Evolutionary conservation across 1,284 basidiomycete species (phyloP).

Genomic region (Hymenochaete sp.): DNA sequence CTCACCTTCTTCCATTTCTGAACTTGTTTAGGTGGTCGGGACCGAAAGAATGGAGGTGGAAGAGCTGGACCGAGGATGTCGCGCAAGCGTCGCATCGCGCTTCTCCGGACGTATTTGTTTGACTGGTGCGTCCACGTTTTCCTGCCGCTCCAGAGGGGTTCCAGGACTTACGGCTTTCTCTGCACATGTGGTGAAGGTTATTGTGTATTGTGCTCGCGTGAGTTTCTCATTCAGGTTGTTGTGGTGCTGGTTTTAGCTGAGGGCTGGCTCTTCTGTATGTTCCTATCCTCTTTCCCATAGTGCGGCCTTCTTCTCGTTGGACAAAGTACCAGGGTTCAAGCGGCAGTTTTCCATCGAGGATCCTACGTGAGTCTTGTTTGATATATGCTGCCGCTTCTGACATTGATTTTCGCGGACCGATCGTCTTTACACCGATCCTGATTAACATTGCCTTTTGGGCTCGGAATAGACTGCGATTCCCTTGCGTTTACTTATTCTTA

Average conservation of each 20-base stretch:
- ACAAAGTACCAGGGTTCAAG: conserved; percentile 72
- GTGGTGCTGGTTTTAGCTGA: background rate
- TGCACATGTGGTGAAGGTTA: conserved; percentile 36
- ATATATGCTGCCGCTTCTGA: no score
- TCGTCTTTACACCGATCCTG: no score
- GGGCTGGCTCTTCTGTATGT: background rate
- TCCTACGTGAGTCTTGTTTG: conserved; percentile 49
- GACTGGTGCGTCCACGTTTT: conserved; percentile 53
- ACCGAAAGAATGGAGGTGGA: background rate
- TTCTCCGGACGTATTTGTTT: conserved; percentile 56
- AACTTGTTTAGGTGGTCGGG: no score
- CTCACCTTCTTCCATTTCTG: no score
- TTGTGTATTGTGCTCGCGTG: conserved; percentile 66
- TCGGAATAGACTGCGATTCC: no score
- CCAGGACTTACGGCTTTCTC: background rate
- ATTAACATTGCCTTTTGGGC: conserved; percentile 6
- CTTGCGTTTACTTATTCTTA: conserved; percentile 41
- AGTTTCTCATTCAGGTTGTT: conserved; percentile 21
- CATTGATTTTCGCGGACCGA: no score
- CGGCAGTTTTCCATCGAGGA: conserved; percentile 79
- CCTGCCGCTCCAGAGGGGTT: background rate
- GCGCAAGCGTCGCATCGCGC: conserved; percentile 14
- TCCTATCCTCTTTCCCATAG: conserved; percentile 32
- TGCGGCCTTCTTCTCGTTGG: conserved; percentile 57
- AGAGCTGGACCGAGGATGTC: conserved; percentile 2